These are phyloP conservation scores for Heterobasidion irregulare DNA, from an alignment of 1,284 basidiomycete genomes.

Conservation along the genomic window DNA sequence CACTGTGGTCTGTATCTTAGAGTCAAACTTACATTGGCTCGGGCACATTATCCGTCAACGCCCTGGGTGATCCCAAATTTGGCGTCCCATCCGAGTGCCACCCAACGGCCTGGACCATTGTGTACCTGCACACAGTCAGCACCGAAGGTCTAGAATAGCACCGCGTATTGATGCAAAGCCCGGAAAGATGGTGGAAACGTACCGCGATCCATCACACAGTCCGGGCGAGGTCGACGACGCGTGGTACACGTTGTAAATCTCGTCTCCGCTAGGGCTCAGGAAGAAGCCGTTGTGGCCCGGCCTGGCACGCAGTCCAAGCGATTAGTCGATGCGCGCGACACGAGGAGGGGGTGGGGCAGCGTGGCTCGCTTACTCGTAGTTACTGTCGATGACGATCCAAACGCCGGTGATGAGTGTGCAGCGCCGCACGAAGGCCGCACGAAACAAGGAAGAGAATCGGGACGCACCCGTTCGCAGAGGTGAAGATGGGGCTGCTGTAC, in stretches of 20 bases:
- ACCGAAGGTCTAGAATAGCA: neutral
- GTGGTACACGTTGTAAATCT: constrained; percentile 26
- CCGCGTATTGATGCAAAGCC: neutral
- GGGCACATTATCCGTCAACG: constrained; percentile 17
- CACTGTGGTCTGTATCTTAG: too few relatives aligned
- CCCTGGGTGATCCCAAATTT: constrained; percentile 19
- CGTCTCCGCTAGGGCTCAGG: constrained; percentile 16
- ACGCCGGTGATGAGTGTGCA: neutral
- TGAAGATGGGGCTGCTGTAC: constrained; percentile 22
- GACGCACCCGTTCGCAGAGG: constrained; percentile 10
- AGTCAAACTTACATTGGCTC: constrained; percentile 16
- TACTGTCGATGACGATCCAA: neutral
- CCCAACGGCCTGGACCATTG: neutral
- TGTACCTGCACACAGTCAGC: neutral
- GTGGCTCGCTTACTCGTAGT: neutral
- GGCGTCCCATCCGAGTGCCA: constrained; percentile 18
- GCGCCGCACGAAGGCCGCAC: neutral
- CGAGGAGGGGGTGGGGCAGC: too few relatives aligned
- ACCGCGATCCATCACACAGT: constrained; percentile 23
- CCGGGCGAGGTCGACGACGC: constrained; percentile 18
- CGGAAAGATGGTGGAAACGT: constrained; percentile 20
- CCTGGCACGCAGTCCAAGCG: neutral
- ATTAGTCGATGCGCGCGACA: neutral
- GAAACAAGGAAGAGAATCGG: neutral
- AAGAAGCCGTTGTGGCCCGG: neutral